Conservation (phyloP, 2,329 filamentous ascomycete species). For the Macroventuria anomochaeta region DNA sequence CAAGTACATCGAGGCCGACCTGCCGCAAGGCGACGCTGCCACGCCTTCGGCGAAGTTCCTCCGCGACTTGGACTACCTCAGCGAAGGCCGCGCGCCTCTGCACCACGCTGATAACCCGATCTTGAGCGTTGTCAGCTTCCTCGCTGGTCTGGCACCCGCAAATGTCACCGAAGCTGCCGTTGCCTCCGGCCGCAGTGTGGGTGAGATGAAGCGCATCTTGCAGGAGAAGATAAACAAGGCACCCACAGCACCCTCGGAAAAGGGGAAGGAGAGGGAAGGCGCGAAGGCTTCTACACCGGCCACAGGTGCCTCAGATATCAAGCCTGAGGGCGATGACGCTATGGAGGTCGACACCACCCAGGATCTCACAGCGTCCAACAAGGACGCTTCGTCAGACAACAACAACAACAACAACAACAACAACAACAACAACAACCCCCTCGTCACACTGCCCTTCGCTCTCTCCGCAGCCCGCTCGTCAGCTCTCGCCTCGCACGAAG, state of each 20-base stretch:
- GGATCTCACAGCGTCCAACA: constrained; percentile 49
- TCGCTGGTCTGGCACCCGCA: constrained; percentile 89
- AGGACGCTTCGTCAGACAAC: constrained; percentile 22
- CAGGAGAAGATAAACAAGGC: constrained; percentile 77
- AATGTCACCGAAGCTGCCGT: constrained; percentile 77
- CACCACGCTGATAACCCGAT: constrained; percentile 94
- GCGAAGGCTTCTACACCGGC: constrained; percentile 56
- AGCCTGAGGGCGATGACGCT: constrained; percentile 61
- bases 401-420: no score
- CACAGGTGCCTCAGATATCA: constrained; percentile 53
- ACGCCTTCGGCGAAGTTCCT: constrained; percentile 54
- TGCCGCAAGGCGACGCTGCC: constrained; percentile 54
- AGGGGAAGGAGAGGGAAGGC: constrained; percentile 68
- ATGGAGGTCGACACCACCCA: constrained; percentile 65
- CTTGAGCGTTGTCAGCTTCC: constrained; percentile 92
- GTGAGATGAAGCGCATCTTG: constrained; percentile 81
- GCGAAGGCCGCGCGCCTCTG: constrained; percentile 82
- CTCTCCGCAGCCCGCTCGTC: constrained; percentile 84
- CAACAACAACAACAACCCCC: no score
- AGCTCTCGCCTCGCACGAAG: constrained; percentile 91
- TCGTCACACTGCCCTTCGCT: constrained; percentile 82
- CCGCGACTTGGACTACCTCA: constrained; percentile 67
- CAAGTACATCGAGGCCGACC: constrained; percentile 88
- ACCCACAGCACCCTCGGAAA: constrained; percentile 51
- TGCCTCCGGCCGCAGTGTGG: constrained; percentile 85